phyloP scores from a whole-genome alignment of 805 yeast species.

The Myxozyma monticola region DNA sequence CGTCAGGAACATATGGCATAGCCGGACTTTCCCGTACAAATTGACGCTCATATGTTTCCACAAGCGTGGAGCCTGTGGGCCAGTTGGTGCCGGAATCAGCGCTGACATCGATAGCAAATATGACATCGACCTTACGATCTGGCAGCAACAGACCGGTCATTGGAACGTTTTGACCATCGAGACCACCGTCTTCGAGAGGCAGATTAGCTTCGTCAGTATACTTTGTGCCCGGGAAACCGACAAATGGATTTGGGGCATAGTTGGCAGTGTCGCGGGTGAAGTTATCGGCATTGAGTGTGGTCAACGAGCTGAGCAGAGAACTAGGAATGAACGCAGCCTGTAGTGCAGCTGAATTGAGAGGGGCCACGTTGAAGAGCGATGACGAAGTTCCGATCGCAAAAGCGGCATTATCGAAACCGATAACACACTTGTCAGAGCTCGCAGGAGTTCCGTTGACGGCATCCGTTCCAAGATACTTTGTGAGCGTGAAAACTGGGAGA shows the following conservation, averaged over 20 bases:
- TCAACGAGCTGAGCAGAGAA: conserved; percentile 46
- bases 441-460: conserved; percentile 58
- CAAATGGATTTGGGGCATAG: conserved; percentile 72
- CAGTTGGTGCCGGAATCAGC: conserved; percentile 60
- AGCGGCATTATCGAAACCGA: conserved; percentile 76
- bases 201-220: conserved; percentile 35
- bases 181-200: conserved; percentile 74
- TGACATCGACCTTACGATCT: conserved; percentile 59
- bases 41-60: conserved; percentile 48
- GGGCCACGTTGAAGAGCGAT: conserved; percentile 35
- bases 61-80: conserved; percentile 70
- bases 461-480: conserved; percentile 70
- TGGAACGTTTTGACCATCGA: conserved; percentile 73
- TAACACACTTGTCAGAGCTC: conserved; percentile 49
- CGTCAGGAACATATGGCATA: conserved; percentile 66
- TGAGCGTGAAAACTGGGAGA: conserved; percentile 62
- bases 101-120: conserved; percentile 66
- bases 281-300: not conserved
- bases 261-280: conserved; percentile 56
- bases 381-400: conserved; percentile 68
- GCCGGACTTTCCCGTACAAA: conserved; percentile 47
- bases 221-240: conserved; percentile 27
- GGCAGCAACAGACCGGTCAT: conserved; percentile 63
- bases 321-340: conserved; percentile 15
- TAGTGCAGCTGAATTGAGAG: conserved; percentile 5